A percentile compares a stretch with the other conserved stretches of the same genome.
Conservation (phyloP, 768 basidiomycete species). For the Lactifluus subvellereus region DNA sequence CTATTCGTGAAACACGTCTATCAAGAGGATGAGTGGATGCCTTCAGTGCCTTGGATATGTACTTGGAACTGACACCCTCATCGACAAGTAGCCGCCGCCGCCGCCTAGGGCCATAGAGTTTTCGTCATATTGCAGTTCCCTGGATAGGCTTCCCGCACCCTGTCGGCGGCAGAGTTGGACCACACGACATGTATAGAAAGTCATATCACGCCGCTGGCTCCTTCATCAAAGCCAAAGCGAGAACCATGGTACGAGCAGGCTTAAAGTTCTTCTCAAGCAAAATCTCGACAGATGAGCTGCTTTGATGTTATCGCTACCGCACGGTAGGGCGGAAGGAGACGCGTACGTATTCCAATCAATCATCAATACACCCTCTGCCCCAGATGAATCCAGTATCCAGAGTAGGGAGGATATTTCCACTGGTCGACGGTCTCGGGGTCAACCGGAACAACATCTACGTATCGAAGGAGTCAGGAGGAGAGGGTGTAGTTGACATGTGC, state of each 20-base stretch:
- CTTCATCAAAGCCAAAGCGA: constrained; percentile 40
- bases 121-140: constrained; percentile 58
- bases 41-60: background rate
- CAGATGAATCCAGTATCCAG: constrained; percentile 42
- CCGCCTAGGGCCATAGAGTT: constrained; percentile 71
- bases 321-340: background rate
- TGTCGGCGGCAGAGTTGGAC: constrained; percentile 25
- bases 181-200: background rate
- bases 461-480: background rate
- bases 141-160: constrained; percentile 50
- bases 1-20: constrained; percentile 48
- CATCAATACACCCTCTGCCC: constrained; percentile 35
- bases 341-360: constrained; percentile 32
- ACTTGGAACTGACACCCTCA: constrained; percentile 58
- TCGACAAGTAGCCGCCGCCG: too few relatives aligned
- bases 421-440: constrained; percentile 47
- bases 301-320: background rate
- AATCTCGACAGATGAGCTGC: constrained; percentile 35
- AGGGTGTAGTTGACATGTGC: constrained; percentile 24
- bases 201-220: constrained; percentile 27
- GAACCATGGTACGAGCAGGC: constrained; percentile 33
- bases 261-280: constrained; percentile 36
- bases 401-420: constrained; percentile 61
- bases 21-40: background rate
- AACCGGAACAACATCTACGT: constrained; percentile 65